phyloP scores from a whole-genome alignment of 192 early-diverging fungal genomes.

The Oehlia diaphana region DNA sequence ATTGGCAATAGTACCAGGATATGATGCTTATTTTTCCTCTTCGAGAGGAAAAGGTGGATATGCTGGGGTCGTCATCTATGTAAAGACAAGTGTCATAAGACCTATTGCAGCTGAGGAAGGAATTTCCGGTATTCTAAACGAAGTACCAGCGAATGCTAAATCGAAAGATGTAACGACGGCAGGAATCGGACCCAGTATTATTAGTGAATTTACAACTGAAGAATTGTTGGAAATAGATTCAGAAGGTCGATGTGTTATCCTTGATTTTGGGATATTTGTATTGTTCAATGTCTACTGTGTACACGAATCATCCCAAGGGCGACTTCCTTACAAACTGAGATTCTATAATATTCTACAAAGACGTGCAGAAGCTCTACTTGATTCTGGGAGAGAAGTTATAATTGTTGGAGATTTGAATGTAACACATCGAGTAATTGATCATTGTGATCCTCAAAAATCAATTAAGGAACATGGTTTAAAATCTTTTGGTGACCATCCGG shows the following conservation, averaged over 20 bases:
- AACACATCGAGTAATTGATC: conserved; percentile 63
- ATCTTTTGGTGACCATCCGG: conserved; percentile 56
- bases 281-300: conserved; percentile 77
- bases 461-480: conserved; percentile 53
- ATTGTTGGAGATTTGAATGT: conserved; percentile 72
- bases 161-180: neutral
- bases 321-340: conserved; percentile 54
- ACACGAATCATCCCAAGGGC: conserved; percentile 48
- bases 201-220: conserved; percentile 7
- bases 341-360: conserved; percentile 49
- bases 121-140: conserved; percentile 53
- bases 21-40: conserved; percentile 73
- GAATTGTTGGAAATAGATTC: conserved; percentile 54
- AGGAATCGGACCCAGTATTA: neutral
- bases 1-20: conserved; percentile 63
- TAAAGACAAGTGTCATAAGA: conserved; percentile 44
- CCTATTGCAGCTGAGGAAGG: conserved; percentile 70
- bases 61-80: conserved; percentile 71
- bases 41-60: conserved; percentile 61
- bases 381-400: conserved; percentile 56
- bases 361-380: conserved; percentile 49
- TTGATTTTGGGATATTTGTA: conserved; percentile 75
- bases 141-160: neutral
- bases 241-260: conserved; percentile 70
- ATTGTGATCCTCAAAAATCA: conserved; percentile 66